Percentiles rank a stretch among this genome's conserved stretches.
Evolutionary conservation across 2,329 filamentous ascomycete species (phyloP).

Genomic region (Aspergillus brasiliensis): DNA sequence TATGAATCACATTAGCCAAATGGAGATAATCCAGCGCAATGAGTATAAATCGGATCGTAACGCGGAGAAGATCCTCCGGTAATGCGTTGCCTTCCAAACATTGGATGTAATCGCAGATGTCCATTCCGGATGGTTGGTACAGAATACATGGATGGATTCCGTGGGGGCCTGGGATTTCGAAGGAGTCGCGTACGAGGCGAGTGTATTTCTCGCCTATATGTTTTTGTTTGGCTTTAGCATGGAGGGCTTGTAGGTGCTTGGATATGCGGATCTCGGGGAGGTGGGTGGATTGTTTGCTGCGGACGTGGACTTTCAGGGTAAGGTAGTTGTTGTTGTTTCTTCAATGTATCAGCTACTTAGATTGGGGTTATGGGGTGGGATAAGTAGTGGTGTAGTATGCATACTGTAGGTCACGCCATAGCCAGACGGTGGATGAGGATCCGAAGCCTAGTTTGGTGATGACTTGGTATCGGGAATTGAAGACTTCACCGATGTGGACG

Average conservation of each 20-base stretch:
- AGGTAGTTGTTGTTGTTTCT: not conserved
- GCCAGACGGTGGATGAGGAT: not conserved
- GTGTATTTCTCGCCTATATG: slow-evolving; percentile 25
- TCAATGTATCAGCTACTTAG: not conserved
- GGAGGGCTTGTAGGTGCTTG: slow-evolving; percentile 24
- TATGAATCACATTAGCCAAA: slow-evolving; percentile 64
- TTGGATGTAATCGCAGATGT: slow-evolving; percentile 25
- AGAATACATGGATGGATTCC: slow-evolving; percentile 30
- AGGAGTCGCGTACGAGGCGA: slow-evolving; percentile 30
- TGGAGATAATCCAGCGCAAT: slow-evolving; percentile 88
- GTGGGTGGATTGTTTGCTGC: slow-evolving; percentile 1
- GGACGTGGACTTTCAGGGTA: slow-evolving; percentile 22
- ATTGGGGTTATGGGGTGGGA: not conserved
- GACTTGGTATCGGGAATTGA: not conserved
- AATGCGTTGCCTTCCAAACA: slow-evolving; percentile 25
- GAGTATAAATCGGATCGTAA: slow-evolving; percentile 74
- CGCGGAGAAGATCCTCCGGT: slow-evolving; percentile 26
- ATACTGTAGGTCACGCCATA: not conserved
- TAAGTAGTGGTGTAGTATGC: too few species aligned
- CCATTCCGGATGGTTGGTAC: slow-evolving; percentile 23
- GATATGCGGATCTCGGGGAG: slow-evolving; percentile 30
- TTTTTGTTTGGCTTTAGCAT: not conserved
- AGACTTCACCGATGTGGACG: not conserved
- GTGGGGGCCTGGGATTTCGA: slow-evolving; percentile 29
- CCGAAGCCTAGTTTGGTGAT: not conserved